Base-by-base conservation (phyloP, 2,329 filamentous ascomycete genomes). In the Sporothrix euskadiensis region DNA sequence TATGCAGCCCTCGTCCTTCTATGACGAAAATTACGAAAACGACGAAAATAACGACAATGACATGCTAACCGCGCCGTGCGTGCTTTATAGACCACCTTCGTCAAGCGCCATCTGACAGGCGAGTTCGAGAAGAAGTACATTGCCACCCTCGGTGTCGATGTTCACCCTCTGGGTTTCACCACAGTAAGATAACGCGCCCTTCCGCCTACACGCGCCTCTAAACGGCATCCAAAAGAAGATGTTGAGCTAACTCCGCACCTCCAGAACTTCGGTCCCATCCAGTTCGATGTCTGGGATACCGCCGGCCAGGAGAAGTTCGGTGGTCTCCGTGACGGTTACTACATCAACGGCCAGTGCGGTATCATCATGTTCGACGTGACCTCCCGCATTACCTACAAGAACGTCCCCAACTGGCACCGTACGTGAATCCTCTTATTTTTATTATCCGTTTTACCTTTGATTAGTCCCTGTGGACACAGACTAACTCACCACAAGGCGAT, bases 71-170 rank as follows among this genome's bases (percentile, higher is more conserved):
- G 39, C 30, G 69, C 68, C 72, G 72, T 61, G 35, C 35, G 57
- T 54, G 26, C 66, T 26, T 5, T 57, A 41, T 82, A 99, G 96
- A 99, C 96, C 84, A 99, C 96, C 83, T 99, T 99, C 86, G 96
- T 99, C 89, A 99, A 99, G 92, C 96, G 96, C 83, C 96, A 99
- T 87, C 90, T 98, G 90, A 99, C 96, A 83, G 96, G 96, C 84
- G 96, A 99, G 85, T 99, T 99, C 83, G 96, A 99, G 88, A 99
- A 99, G 92, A 99, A 98, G 89, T 99, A 99, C 88, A 98, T 99
- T 85, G 96, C 96, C 81, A 99, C 96, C 75, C 93, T 99, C 78
- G 96, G 96, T 92, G 96, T 99, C 83, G 96, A 99, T 85, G 96
- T 99, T 78, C 96, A 99, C 89, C 96, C 96, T 84, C 93, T 99